These are phyloP conservation scores for Entophlyctis luteolus DNA, from an alignment of 192 early-diverging fungal species.

Conservation along the genomic window DNA sequence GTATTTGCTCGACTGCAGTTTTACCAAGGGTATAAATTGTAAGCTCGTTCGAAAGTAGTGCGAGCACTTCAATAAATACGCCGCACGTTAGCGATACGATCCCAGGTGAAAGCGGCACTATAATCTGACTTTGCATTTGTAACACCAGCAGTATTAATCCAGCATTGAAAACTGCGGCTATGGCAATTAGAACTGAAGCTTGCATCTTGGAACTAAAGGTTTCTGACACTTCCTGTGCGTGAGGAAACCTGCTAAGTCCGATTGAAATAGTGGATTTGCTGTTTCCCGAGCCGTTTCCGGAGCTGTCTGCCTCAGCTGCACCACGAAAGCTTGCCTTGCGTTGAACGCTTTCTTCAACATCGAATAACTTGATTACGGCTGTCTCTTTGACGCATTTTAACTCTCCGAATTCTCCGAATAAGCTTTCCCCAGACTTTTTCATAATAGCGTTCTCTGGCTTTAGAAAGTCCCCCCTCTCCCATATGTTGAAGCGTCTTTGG, in stretches of 20 bases:
- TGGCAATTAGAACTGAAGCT: background rate
- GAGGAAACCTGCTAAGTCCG: constrained; percentile 4
- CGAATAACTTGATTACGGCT: background rate
- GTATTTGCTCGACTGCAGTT: background rate
- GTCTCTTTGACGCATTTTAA: background rate
- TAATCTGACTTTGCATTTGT: background rate
- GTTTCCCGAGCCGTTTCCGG: background rate
- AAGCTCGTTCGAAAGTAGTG: background rate
- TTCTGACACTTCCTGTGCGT: constrained; percentile 17
- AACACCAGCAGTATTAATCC: background rate
- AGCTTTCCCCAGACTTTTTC: no score
- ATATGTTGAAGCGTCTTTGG: background rate
- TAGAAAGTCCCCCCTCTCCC: background rate
- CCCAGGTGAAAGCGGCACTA: background rate
- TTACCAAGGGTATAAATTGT: constrained; percentile 11
- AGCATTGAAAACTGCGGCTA: background rate
- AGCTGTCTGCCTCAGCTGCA: background rate
- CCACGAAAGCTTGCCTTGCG: background rate
- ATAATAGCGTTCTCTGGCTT: no score
- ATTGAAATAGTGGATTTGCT: constrained; percentile 4
- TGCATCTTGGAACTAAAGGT: background rate
- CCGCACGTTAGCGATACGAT: background rate
- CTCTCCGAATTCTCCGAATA: no score
- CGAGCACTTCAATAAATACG: background rate
- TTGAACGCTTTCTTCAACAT: background rate